Evolutionary conservation across 345 rosid genomes (phyloP), one percentile per base, ranked within the genome.

Genomic region (Hevea brasiliensis): DNA sequence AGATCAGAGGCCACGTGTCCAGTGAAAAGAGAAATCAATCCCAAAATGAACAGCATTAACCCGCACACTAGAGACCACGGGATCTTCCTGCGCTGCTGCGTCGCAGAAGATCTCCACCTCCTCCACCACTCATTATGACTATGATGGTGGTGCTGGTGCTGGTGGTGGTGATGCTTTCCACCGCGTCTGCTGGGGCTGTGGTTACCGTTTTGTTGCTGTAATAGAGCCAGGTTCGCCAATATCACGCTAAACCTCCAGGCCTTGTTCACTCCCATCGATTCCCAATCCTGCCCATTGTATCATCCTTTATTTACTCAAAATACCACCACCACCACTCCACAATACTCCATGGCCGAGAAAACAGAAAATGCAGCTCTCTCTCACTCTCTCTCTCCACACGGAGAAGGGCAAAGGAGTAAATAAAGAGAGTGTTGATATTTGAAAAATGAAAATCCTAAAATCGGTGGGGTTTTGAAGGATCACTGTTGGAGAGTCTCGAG

Each of bases 1-100:
- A 93, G 94, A 86, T 93, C 94, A 42, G 99, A 93, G 1, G 84
- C 99, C 51, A 93, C 90, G 68, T 96, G 98, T 56, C 98, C 98
- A 3, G 97, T 89, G 80, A 93, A 90, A 59, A 96, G 93, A 57
- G 98, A 96, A 72, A 93, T 88, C 81, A 96, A 79, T 3, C 99
- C 99, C 76, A 96, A 77, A 65, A 80, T 84, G 75, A 96, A 96
- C 56, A 96, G 92, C 96, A 96, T 85, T 77, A 87, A 58, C 41
- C 99, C 98, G 72, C 96, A 96, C 4, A 90, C 80, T 55, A 91
- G 73, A 74, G 97, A 45, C 79, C 83, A 72, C 35, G 61, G 77
- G 8, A 76, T 55, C 71, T 76, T 80, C 80, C 70, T 67, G 26
- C 78, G 82, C 40, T 70, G 72, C 69, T 64, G 65, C 71, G 71